Conservation (phyloP, 352 stramenopile genomes). For the Globisporangium paroecandrum region DNA sequence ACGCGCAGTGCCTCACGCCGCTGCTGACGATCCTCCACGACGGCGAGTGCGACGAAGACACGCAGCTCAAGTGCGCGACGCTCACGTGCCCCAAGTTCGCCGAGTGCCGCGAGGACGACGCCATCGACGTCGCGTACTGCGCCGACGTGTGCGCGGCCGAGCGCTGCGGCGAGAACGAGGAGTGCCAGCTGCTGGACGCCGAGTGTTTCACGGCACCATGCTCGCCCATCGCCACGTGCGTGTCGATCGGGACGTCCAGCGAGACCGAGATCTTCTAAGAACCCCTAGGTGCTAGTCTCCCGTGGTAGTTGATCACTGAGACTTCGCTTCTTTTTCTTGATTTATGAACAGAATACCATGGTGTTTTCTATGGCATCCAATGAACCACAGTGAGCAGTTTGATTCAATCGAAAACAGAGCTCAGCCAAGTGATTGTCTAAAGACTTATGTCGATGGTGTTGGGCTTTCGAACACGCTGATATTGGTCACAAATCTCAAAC, state of each 20-base stretch:
- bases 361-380: too few relatives aligned
- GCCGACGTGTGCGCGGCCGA: slow-evolving; percentile 49
- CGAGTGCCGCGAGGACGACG: slow-evolving; percentile 37
- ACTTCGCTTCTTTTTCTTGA: neutral
- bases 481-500: too few relatives aligned
- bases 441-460: too few relatives aligned
- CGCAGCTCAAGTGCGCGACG: slow-evolving; percentile 35
- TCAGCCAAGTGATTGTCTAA: too few relatives aligned
- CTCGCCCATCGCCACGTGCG: slow-evolving; percentile 51
- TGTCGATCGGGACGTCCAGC: slow-evolving; percentile 29
- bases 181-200: slow-evolving; percentile 38
- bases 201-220: slow-evolving; percentile 59
- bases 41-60: slow-evolving; percentile 42
- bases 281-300: neutral
- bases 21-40: slow-evolving; percentile 36
- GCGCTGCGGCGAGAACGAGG: slow-evolving; percentile 40
- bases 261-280: slow-evolving; percentile 19
- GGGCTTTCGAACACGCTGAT: too few relatives aligned
- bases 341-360: neutral
- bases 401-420: too few relatives aligned
- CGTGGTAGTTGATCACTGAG: too few relatives aligned
- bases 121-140: slow-evolving; percentile 36
- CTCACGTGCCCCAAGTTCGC: slow-evolving; percentile 48
- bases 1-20: slow-evolving; percentile 25
- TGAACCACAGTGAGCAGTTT: too few relatives aligned